A percentile compares a stretch with the other conserved stretches of the same genome.
phyloP scores from a whole-genome alignment of 1,284 basidiomycete species.

The Ustilago trichophora region DNA sequence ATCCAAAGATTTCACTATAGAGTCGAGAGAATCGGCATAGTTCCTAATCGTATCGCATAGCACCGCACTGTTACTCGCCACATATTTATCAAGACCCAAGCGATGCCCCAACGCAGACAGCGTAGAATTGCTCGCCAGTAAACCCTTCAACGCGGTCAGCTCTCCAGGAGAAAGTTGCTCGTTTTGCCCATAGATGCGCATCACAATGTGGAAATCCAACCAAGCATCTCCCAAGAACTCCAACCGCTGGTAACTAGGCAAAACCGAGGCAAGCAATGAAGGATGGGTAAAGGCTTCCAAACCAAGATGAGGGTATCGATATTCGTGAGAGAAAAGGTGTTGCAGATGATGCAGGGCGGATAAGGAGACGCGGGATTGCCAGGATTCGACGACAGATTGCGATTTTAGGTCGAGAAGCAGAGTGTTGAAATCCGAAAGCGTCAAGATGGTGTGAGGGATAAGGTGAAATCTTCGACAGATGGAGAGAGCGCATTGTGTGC shows the following conservation, averaged over 20 bases:
- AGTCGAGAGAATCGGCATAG: slow-evolving; percentile 2
- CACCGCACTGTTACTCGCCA: slow-evolving; percentile 12
- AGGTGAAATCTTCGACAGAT: slow-evolving; percentile 18
- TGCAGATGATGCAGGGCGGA: slow-evolving; percentile 27
- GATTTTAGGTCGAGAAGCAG: slow-evolving; percentile 13
- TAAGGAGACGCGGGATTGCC: slow-evolving; percentile 14
- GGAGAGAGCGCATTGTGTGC: slow-evolving; percentile 1
- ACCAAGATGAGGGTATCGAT: slow-evolving; percentile 47
- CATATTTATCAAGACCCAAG: slow-evolving; percentile 17
- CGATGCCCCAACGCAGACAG: slow-evolving; percentile 25
- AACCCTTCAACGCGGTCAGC: slow-evolving; percentile 35
- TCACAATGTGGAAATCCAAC: slow-evolving; percentile 46
- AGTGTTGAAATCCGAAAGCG: slow-evolving; percentile 13
- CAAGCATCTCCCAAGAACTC: slow-evolving; percentile 59
- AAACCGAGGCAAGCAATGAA: slow-evolving; percentile 20
- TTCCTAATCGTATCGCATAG: slow-evolving; percentile 1
- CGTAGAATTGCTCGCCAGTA: slow-evolving; percentile 30
- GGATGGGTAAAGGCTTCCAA: slow-evolving; percentile 55
- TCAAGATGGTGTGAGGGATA: slow-evolving; percentile 9
- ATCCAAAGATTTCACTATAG: neutral
- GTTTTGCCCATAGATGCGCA: slow-evolving; percentile 2
- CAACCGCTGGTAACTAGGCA: slow-evolving; percentile 52
- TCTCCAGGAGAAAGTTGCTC: slow-evolving; percentile 31
- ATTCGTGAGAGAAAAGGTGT: slow-evolving; percentile 27
- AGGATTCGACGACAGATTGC: slow-evolving; percentile 18